phyloP scores from a whole-genome alignment of 176 grass and related monocot genomes.

The Avena insularis region DNA sequence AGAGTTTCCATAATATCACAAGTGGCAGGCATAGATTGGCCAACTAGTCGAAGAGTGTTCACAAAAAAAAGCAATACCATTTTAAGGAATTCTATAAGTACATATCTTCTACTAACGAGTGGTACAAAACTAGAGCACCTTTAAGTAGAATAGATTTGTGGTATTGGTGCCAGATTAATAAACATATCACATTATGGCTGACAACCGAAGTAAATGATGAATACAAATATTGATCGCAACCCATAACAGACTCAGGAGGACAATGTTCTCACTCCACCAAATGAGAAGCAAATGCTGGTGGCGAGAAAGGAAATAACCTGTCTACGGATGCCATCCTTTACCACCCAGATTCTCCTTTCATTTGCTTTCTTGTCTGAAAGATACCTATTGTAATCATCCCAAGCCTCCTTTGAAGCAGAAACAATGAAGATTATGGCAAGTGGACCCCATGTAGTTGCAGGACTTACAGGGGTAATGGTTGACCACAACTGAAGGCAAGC shows the following conservation, averaged over 20 bases:
- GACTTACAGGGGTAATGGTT: constrained; percentile 84
- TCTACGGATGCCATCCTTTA: constrained; percentile 69
- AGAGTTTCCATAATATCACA: background rate
- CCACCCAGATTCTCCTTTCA: constrained; percentile 77
- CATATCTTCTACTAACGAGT: background rate
- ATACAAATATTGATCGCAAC: constrained; percentile 18
- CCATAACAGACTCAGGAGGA: constrained; percentile 8
- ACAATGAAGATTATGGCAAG: constrained; percentile 91
- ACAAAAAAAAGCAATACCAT: background rate
- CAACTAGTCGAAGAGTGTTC: background rate
- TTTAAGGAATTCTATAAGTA: background rate
- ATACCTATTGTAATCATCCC: constrained; percentile 98
- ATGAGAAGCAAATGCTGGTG: constrained; percentile 20
- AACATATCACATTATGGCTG: background rate
- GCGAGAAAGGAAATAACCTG: constrained; percentile 54
- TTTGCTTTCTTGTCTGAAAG: constrained; percentile 95
- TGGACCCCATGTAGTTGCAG: constrained; percentile 90
- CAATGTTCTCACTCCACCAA: background rate
- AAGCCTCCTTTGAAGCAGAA: constrained; percentile 95
- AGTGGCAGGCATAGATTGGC: constrained; percentile 3
- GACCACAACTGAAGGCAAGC: constrained; percentile 94
- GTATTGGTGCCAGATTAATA: background rate
- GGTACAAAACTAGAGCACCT: background rate
- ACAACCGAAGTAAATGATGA: constrained; percentile 27
- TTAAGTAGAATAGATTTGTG: constrained; percentile 10